A percentile compares a stretch with the other conserved stretches of the same genome.
phyloP scores from a whole-genome alignment of 352 stramenopile species.

The Blastocystis sp. region DNA sequence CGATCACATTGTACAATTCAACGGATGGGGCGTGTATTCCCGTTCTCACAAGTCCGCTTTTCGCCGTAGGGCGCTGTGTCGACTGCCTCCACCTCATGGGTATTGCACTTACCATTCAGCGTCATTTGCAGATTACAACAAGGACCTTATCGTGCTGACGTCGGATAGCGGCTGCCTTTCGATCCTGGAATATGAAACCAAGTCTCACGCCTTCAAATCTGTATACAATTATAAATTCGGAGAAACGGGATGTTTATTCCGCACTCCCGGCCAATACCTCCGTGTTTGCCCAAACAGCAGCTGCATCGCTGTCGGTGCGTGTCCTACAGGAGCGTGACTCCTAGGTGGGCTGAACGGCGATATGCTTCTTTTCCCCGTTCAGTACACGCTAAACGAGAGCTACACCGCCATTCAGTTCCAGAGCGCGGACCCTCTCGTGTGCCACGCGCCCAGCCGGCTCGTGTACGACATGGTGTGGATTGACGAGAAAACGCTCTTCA shows the following conservation, averaged over 20 bases:
- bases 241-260: constrained; percentile 10
- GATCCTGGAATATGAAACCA: constrained; percentile 41
- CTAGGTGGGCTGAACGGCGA: constrained; percentile 14
- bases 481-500: not conserved
- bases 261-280: constrained; percentile 50
- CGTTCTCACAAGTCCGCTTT: constrained; percentile 30
- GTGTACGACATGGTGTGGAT: constrained; percentile 15
- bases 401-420: not conserved
- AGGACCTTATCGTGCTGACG: constrained; percentile 46
- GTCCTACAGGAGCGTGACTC: not conserved
- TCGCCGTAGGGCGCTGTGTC: constrained; percentile 5
- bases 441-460: not conserved
- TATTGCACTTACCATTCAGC: not conserved
- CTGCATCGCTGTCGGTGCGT: constrained; percentile 9
- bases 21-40: constrained; percentile 5
- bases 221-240: constrained; percentile 50
- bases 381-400: not conserved
- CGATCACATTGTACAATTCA: constrained; percentile 26
- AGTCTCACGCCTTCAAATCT: not conserved
- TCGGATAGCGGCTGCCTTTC: constrained; percentile 62
- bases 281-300: not conserved
- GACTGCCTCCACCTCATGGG: constrained; percentile 1
- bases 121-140: constrained; percentile 37
- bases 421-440: not conserved
- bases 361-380: constrained; percentile 22